phyloP scores from a whole-genome alignment of 192 early-diverging fungal species.

The Lobosporangium transversale region DNA sequence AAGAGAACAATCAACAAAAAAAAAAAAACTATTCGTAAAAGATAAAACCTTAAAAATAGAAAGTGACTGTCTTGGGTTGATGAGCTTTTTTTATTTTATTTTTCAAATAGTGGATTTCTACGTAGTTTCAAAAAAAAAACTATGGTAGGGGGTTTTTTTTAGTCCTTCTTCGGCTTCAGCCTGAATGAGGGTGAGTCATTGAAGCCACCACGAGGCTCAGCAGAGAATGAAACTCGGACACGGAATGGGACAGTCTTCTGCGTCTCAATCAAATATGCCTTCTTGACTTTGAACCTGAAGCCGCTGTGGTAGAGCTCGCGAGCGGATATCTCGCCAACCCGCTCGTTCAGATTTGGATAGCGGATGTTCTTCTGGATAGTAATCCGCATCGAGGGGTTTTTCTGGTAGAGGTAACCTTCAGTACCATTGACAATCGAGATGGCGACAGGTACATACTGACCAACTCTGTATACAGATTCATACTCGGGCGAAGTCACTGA shows the following conservation, averaged over 20 bases:
- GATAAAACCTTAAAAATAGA: neutral
- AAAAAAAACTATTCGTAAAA: no score
- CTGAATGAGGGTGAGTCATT: slow-evolving; percentile 8
- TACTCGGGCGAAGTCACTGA: slow-evolving; percentile 1
- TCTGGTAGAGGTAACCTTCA: slow-evolving; percentile 13
- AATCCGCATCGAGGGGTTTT: slow-evolving; percentile 14
- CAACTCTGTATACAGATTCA: slow-evolving; percentile 19
- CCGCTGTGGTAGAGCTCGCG: slow-evolving; percentile 2
- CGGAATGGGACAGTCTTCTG: slow-evolving; percentile 17
- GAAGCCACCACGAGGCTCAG: neutral
- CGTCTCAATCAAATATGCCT: slow-evolving; percentile 24
- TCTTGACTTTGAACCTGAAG: slow-evolving; percentile 21
- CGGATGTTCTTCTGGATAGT: slow-evolving; percentile 23
- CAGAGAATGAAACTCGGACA: slow-evolving; percentile 14
- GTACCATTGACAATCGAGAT: slow-evolving; percentile 12
- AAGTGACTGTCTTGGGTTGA: neutral
- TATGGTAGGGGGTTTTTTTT: no score
- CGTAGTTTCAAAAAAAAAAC: no score
- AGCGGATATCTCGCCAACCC: neutral
- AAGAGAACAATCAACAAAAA: no score
- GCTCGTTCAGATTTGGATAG: slow-evolving; percentile 14
- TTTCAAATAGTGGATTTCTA: no score
- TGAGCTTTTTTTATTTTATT: neutral
- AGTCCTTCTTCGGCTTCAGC: neutral
- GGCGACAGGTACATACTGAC: slow-evolving; percentile 12